phyloP scores from a whole-genome alignment of 2,329 filamentous ascomycete genomes.

The Penicillium sp. region DNA sequence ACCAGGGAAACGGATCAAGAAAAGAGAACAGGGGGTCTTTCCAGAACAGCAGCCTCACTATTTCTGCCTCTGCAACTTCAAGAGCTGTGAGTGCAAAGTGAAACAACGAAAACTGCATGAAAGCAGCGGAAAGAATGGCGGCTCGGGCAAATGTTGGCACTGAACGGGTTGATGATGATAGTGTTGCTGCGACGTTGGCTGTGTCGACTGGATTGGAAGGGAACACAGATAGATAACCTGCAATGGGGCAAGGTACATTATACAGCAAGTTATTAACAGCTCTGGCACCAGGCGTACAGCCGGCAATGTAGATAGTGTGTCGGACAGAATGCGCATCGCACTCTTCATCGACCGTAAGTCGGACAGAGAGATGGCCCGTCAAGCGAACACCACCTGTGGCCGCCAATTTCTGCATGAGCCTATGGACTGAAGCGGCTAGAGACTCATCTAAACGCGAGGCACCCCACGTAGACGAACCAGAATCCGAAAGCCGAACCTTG shows the following conservation, averaged over 20 bases:
- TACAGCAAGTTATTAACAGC: slow-evolving; percentile 29
- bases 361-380: slow-evolving; percentile 70
- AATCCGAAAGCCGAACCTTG: slow-evolving; percentile 62
- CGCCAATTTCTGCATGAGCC: slow-evolving; percentile 62
- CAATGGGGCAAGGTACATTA: slow-evolving; percentile 27
- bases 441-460: slow-evolving; percentile 55
- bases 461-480: slow-evolving; percentile 64
- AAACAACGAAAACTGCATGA: slow-evolving; percentile 2
- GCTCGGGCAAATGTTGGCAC: neutral
- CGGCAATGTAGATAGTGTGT: slow-evolving; percentile 33
- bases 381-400: slow-evolving; percentile 48
- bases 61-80: slow-evolving; percentile 4
- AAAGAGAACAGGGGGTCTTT: slow-evolving; percentile 54
- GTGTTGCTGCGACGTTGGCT: slow-evolving; percentile 6
- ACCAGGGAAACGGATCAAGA: slow-evolving; percentile 57
- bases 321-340: slow-evolving; percentile 32
- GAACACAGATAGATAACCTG: slow-evolving; percentile 29
- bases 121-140: neutral
- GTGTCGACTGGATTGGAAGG: slow-evolving; percentile 14
- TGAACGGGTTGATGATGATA: slow-evolving; percentile 11
- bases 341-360: slow-evolving; percentile 61
- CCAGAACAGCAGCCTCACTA: slow-evolving; percentile 47
- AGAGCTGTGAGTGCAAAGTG: neutral
- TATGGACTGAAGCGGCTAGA: slow-evolving; percentile 59
- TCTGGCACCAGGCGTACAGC: slow-evolving; percentile 30